Base-by-base conservation (phyloP, 2,329 filamentous ascomycete genomes). In the Orbilia quercus region DNA sequence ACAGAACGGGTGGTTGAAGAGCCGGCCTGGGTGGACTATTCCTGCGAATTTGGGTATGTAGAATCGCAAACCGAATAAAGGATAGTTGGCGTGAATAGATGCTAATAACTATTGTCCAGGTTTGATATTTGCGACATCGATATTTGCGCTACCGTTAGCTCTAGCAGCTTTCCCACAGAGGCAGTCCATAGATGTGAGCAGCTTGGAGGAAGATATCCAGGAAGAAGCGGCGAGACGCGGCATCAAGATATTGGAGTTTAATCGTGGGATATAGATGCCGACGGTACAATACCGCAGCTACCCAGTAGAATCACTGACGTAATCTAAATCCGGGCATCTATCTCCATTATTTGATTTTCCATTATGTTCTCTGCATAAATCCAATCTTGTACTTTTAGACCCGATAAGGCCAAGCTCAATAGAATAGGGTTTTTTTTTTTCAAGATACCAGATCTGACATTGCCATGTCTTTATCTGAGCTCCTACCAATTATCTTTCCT, bases 161-260 rank as follows among this genome's bases (percentile, higher is more conserved):
- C 84, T 99, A 57, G 95, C 89, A 7, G 92, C 91, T 1, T 99
- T 99, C 82, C 95, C 95, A 2, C 93, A 97, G 82, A 85, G 92
- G 75, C 91, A 99, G 83, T 87, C 87, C 75, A 90, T 98, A 44
- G 86, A 85, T 75, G 92, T 90, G 0, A 85, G 87, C 28, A 88
- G 84, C 55, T 82, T 99, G 65, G 95, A 98, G 84, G 84, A 90
- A 75, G 91, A 96, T 81, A 98, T 99, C 80, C 90, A 89, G 82
- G 89, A 88, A 5, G 87, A 86, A 65, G 93, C 92, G 31, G 94
- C 93, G 0, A 86, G 89, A 75, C 70, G 55, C 31, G 75, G 65
- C 18, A 86, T 86, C 62, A 93, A 91, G 0, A 84, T 92, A 83
- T 91, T 99, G n/a, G 91, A 96, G 80, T 98, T 99, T 82, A 98